A percentile compares a stretch with the other conserved stretches of the same genome.
Evolutionary conservation across 2,329 filamentous ascomycete species (phyloP).

Genomic region (Alternaria arbusti): DNA sequence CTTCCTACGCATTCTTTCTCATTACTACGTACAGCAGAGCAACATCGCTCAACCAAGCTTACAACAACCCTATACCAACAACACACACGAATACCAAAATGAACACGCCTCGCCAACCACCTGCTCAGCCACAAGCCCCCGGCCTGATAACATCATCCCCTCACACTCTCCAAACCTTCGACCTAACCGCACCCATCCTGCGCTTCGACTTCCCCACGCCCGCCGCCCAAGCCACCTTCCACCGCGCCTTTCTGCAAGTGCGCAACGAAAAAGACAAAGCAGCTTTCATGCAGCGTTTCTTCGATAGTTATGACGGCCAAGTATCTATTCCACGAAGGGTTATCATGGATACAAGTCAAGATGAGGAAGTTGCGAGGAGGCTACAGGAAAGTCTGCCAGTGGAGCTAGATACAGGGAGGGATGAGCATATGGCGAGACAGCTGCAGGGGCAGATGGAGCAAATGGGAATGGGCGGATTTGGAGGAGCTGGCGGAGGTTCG

Average conservation of each 20-base stretch:
- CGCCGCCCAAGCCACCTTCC: not conserved
- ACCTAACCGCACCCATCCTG: not conserved
- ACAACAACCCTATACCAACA: too few species aligned
- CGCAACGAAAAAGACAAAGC: not conserved
- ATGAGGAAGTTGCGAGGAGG: not conserved
- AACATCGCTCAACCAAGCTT: too few species aligned
- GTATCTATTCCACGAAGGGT: not conserved
- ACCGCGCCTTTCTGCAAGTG: not conserved
- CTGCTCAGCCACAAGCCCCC: not conserved
- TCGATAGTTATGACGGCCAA: not conserved
- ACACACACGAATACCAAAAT: too few species aligned
- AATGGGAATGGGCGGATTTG: not conserved
- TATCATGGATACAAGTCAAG: not conserved
- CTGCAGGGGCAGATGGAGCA: not conserved
- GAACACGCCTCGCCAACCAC: not conserved
- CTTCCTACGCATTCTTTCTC: too few species aligned
- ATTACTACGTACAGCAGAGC: too few species aligned
- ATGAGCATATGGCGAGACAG: not conserved
- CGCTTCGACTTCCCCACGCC: not conserved
- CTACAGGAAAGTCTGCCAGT: not conserved
- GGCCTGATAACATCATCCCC: not conserved
- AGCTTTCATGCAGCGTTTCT: not conserved
- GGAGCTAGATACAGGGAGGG: not conserved
- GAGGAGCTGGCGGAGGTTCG: not conserved
- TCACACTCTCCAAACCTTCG: not conserved